A percentile compares a stretch with the other conserved stretches of the same genome.
Evolutionary conservation across 306 rosid genomes (phyloP).

Genomic region (Cucumis hystrix): DNA sequence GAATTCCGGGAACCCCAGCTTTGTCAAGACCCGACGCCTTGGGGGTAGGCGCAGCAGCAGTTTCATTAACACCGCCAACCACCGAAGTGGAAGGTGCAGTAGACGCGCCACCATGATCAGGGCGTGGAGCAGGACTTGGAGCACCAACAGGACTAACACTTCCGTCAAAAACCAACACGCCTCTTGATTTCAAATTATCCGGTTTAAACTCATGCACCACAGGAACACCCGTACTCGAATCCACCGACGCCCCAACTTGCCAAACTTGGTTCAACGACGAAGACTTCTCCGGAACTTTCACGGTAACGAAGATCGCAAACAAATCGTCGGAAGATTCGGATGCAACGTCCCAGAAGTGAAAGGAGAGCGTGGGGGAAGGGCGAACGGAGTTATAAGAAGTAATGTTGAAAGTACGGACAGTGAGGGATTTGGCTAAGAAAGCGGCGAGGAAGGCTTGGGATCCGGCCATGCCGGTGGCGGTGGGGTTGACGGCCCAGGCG

Average conservation of each 20-base stretch:
- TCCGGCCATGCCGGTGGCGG: conserved; percentile 35
- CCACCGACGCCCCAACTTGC: conserved; percentile 46
- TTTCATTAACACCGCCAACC: background rate
- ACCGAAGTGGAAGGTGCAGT: background rate
- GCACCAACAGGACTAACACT: background rate
- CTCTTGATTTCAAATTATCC: background rate
- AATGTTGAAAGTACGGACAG: conserved; percentile 25
- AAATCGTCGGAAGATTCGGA: conserved; percentile 3
- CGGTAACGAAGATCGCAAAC: conserved; percentile 20
- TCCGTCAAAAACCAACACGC: background rate
- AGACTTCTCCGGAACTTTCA: conserved; percentile 31
- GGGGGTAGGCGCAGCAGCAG: background rate
- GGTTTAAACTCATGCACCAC: background rate
- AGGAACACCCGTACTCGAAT: background rate
- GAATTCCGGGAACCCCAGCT: background rate
- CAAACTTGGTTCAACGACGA: conserved; percentile 31
- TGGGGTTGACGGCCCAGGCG: conserved; percentile 72
- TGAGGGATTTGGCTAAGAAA: background rate
- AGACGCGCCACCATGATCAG: background rate
- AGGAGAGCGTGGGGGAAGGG: conserved; percentile 6
- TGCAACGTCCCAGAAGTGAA: conserved; percentile 13
- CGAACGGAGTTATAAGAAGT: background rate
- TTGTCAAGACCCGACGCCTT: background rate
- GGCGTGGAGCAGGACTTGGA: background rate
- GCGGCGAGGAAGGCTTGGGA: conserved; percentile 40